These are phyloP conservation scores for Amanita molliuscula DNA, from an alignment of 768 basidiomycete species.

Conservation along the genomic window DNA sequence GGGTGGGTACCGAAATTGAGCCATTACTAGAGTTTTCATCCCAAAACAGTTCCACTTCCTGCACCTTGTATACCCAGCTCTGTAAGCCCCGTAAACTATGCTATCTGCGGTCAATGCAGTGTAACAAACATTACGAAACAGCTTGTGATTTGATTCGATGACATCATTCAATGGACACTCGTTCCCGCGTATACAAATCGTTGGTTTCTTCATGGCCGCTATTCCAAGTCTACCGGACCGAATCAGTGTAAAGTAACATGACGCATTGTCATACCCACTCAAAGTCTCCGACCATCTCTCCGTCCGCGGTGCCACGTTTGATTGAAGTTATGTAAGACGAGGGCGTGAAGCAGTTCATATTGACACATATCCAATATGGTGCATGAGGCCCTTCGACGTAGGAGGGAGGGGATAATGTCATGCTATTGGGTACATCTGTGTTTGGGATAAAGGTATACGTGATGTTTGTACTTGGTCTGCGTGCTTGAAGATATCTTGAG, in stretches of 20 bases:
- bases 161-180: slow-evolving; percentile 26
- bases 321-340: slow-evolving; percentile 37
- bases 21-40: slow-evolving; percentile 22
- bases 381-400: slow-evolving; percentile 18
- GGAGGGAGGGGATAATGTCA: slow-evolving; percentile 25
- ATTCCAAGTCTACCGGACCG: slow-evolving; percentile 18
- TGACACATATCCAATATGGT: slow-evolving; percentile 35
- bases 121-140: slow-evolving; percentile 22
- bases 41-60: slow-evolving; percentile 22
- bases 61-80: slow-evolving; percentile 27
- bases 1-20: slow-evolving; percentile 17
- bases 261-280: slow-evolving; percentile 22
- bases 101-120: background rate
- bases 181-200: slow-evolving; percentile 25
- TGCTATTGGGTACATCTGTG: slow-evolving; percentile 24
- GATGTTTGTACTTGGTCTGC: slow-evolving; percentile 19
- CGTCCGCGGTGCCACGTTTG: slow-evolving; percentile 26
- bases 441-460: slow-evolving; percentile 30
- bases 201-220: slow-evolving; percentile 17
- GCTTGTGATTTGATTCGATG: slow-evolving; percentile 20
- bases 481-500: slow-evolving; percentile 17
- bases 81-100: slow-evolving; percentile 10
- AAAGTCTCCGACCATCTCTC: slow-evolving; percentile 37
- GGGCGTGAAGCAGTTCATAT: slow-evolving; percentile 39
- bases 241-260: background rate